These are phyloP conservation scores for Fonsecaea monophora DNA, from an alignment of 2,329 filamentous ascomycete species.

Conservation along the genomic window DNA sequence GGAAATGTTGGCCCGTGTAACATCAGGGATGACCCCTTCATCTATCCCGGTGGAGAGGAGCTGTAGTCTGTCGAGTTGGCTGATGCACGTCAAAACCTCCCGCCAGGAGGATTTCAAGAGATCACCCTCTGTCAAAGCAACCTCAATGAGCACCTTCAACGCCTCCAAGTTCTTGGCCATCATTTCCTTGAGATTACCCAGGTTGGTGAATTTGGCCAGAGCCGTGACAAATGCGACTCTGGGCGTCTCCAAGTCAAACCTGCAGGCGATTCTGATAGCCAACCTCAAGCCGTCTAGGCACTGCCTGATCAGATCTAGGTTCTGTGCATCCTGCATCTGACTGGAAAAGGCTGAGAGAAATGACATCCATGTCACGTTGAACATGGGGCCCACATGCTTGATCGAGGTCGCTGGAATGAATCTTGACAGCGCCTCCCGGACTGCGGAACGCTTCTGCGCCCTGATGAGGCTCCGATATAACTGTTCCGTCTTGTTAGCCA, in stretches of 20 bases:
- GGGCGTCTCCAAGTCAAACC: conserved; percentile 92
- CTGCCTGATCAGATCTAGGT: conserved; percentile 86
- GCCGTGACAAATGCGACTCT: conserved; percentile 94
- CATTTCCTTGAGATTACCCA: conserved; percentile 95
- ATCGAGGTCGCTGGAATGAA: conserved; percentile 94
- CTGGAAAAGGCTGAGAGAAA: conserved; percentile 94
- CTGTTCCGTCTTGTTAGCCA: conserved; percentile 79
- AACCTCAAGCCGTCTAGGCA: conserved; percentile 96
- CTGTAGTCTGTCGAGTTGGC: conserved; percentile 92
- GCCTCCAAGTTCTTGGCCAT: conserved; percentile 96
- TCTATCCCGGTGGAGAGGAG: conserved; percentile 94
- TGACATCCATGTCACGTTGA: conserved; percentile 99
- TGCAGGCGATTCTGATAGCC: conserved; percentile 88
- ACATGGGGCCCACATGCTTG: conserved; percentile 97
- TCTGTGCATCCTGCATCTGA: conserved; percentile 90
- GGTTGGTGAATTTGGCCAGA: conserved; percentile 89
- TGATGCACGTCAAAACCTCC: conserved; percentile 92
- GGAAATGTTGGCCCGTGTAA: conserved; percentile 79
- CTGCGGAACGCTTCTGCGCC: conserved; percentile 80
- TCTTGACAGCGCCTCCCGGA: conserved; percentile 69
- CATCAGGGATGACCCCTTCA: conserved; percentile 88
- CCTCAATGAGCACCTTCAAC: conserved; percentile 85
- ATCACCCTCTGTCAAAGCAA: conserved; percentile 92
- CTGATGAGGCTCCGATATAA: conserved; percentile 92
- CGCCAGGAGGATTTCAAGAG: conserved; percentile 89